phyloP scores from a whole-genome alignment of 176 grass and related monocot species.

The Tillandsia fasciculata region DNA sequence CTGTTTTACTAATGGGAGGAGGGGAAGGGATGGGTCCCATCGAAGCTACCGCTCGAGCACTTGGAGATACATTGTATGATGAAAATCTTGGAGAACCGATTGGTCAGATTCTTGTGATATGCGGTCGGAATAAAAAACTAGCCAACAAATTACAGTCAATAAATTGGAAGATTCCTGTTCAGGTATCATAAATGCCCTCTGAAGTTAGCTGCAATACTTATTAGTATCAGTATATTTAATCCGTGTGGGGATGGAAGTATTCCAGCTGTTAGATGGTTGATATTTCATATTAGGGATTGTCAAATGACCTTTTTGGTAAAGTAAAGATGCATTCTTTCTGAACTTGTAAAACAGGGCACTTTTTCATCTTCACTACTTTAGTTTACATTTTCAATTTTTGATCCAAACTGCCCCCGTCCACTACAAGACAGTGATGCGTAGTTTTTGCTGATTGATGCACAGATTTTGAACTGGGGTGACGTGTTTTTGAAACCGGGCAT shows the following conservation, averaged over 20 bases:
- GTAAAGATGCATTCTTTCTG: too few species aligned
- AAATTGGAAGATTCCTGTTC: constrained; percentile 78
- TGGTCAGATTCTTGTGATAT: constrained; percentile 94
- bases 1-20: constrained; percentile 90
- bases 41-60: constrained; percentile 81
- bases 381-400: too few species aligned
- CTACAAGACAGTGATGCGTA: too few species aligned
- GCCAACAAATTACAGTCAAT: constrained; percentile 56
- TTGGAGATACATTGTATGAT: constrained; percentile 57
- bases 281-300: neutral
- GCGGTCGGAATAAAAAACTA: constrained; percentile 87
- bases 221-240: neutral
- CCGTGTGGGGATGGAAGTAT: neutral
- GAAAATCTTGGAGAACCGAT: constrained; percentile 50
- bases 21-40: constrained; percentile 99
- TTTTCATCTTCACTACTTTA: too few species aligned
- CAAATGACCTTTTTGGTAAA: neutral
- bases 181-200: constrained; percentile 33
- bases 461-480: too few species aligned
- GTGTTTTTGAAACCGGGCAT: too few species aligned
- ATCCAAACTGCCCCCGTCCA: neutral
- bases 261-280: neutral
- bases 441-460: too few species aligned
- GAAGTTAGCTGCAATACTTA: neutral
- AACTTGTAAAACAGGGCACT: too few species aligned